Conservation (phyloP, 2,329 filamentous ascomycete genomes). For the Amylocarpus encephaloides region DNA sequence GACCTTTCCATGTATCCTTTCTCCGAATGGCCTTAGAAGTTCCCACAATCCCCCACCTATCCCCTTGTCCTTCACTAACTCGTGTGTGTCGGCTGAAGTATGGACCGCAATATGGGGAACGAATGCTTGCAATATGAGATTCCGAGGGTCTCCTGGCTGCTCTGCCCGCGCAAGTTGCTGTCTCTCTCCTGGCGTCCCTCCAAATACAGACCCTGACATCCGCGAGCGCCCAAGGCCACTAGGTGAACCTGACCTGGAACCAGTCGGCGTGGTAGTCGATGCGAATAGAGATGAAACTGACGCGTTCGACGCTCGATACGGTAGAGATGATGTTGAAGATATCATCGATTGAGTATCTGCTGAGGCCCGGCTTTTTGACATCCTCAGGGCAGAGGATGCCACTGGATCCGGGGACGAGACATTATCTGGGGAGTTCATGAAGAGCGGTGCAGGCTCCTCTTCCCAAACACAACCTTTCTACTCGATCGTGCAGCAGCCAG, state of each 20-base stretch:
- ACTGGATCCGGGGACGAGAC: conserved; percentile 43
- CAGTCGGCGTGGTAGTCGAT: conserved; percentile 60
- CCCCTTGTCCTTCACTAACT: conserved; percentile 75
- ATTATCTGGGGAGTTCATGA: conserved; percentile 65
- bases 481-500: conserved; percentile 32
- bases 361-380: conserved; percentile 53
- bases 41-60: conserved; percentile 77
- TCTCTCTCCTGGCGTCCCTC: conserved; percentile 33
- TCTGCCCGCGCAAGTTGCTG: conserved; percentile 18
- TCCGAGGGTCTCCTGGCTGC: conserved; percentile 43
- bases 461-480: conserved; percentile 2
- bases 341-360: conserved; percentile 44
- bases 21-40: conserved; percentile 83
- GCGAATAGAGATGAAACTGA: conserved; percentile 57
- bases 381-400: conserved; percentile 44
- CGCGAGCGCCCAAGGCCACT: conserved; percentile 54
- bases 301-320: conserved; percentile 48
- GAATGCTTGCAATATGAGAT: conserved; percentile 74
- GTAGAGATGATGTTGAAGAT: conserved; percentile 43
- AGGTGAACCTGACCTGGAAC: conserved; percentile 63
- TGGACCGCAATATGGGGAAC: conserved; percentile 84
- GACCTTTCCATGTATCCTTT: conserved; percentile 79
- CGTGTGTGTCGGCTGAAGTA: conserved; percentile 79
- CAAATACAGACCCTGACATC: conserved; percentile 53
- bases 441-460: conserved; percentile 29